A percentile compares a stretch with the other conserved stretches of the same genome.
These are phyloP conservation scores for Phialophora macrospora DNA, from an alignment of 2,329 filamentous ascomycete species.

Conservation along the genomic window DNA sequence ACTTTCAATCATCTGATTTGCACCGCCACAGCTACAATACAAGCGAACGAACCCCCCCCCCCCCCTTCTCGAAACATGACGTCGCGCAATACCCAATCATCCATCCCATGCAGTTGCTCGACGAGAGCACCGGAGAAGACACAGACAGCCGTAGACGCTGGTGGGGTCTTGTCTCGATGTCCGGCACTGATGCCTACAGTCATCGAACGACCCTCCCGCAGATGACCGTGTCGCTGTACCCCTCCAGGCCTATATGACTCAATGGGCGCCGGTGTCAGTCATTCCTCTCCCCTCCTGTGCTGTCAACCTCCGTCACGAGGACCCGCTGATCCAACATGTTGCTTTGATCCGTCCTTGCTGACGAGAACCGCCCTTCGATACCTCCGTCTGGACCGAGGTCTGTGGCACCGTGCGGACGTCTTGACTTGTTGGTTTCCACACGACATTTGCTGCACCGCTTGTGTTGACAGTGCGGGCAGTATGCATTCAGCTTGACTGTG, in stretches of 20 bases:
- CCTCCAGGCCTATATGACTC: neutral
- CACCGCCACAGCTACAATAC: neutral
- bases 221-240: neutral
- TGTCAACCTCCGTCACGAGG: neutral
- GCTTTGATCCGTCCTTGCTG: neutral
- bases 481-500: slow-evolving; percentile 1
- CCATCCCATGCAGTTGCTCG: neutral
- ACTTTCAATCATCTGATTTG: neutral
- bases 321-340: neutral
- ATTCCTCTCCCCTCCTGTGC: neutral
- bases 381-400: neutral
- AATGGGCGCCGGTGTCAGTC: neutral
- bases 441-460: slow-evolving; percentile 9
- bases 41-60: neutral
- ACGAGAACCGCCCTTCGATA: neutral
- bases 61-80: neutral
- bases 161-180: neutral
- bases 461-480: slow-evolving; percentile 12
- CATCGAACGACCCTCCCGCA: neutral
- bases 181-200: neutral
- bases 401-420: neutral
- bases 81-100: neutral
- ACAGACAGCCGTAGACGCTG: neutral
- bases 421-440: slow-evolving; percentile 7
- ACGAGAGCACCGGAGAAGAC: neutral